phyloP scores from a whole-genome alignment of 345 rosid genomes.

The Mallotus nudiflorus region DNA sequence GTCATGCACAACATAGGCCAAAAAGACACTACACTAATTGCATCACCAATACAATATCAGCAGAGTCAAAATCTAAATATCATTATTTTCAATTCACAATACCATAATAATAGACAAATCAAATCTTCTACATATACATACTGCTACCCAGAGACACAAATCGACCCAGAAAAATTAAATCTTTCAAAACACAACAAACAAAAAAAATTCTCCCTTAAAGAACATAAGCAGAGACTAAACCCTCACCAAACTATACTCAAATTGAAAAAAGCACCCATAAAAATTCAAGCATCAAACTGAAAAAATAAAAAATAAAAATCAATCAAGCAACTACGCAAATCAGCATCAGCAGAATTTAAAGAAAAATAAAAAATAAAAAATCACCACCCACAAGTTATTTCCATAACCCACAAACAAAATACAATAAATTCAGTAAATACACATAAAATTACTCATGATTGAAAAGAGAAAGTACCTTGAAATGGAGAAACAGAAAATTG shows the following conservation, averaged over 20 bases:
- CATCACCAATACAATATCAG: slow-evolving; percentile 2
- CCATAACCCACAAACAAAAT: background rate
- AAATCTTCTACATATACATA: slow-evolving; percentile 1
- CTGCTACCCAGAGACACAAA: background rate
- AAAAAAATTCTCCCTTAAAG: background rate
- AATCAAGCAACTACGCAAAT: background rate
- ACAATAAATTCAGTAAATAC: background rate
- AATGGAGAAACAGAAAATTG: slow-evolving; percentile 10
- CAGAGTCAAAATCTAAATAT: slow-evolving; percentile 1
- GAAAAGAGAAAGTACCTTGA: slow-evolving; percentile 12
- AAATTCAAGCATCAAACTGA: slow-evolving; percentile 2
- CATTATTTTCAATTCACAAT: slow-evolving; percentile 6
- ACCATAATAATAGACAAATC: slow-evolving; percentile 1
- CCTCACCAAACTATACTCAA: slow-evolving; percentile 2
- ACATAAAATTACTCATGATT: background rate
- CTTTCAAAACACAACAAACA: background rate
- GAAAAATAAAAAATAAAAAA: background rate
- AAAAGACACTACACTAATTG: background rate
- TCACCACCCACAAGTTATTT: background rate
- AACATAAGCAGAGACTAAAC: background rate
- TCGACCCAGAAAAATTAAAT: slow-evolving; percentile 6
- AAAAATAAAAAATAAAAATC: background rate
- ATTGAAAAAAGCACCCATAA: background rate
- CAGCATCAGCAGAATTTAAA: background rate
- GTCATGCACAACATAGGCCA: slow-evolving; percentile 10